Percentiles rank a stretch among this genome's conserved stretches.
Conservation (phyloP, 495 filamentous ascomycete species). For the Penicillium canariense region DNA sequence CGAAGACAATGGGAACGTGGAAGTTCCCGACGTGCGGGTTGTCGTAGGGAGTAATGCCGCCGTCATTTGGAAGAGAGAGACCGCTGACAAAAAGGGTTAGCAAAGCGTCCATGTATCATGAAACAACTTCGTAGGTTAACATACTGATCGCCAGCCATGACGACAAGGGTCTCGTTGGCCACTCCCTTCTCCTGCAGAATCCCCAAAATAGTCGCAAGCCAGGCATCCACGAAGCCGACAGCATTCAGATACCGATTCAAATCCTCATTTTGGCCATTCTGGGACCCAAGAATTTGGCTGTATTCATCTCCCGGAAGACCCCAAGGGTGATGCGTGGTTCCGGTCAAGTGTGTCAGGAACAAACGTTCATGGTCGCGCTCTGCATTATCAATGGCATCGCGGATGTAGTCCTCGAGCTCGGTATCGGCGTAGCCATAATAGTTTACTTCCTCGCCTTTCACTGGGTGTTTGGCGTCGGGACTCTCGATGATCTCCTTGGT, state of each 20-base stretch:
- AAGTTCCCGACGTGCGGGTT: slow-evolving; percentile 40
- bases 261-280: slow-evolving; percentile 16
- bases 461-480: slow-evolving; percentile 34
- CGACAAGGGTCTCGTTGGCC: slow-evolving; percentile 43
- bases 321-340: slow-evolving; percentile 51
- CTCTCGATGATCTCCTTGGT: slow-evolving; percentile 42
- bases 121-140: not conserved
- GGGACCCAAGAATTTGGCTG: slow-evolving; percentile 15
- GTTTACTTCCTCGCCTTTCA: slow-evolving; percentile 41
- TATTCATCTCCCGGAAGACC: slow-evolving; percentile 33
- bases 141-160: slow-evolving; percentile 48
- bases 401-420: slow-evolving; percentile 44
- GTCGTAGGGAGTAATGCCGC: slow-evolving; percentile 33
- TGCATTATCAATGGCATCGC: slow-evolving; percentile 46
- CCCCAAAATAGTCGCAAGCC: slow-evolving; percentile 37
- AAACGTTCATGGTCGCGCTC: slow-evolving; percentile 42
- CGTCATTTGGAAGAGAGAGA: slow-evolving; percentile 33
- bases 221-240: slow-evolving; percentile 41
- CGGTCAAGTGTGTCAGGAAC: slow-evolving; percentile 50
- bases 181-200: slow-evolving; percentile 40
- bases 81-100: slow-evolving; percentile 11
- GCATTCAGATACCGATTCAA: slow-evolving; percentile 43
- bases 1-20: slow-evolving; percentile 38
- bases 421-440: slow-evolving; percentile 52
- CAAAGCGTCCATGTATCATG: not conserved